phyloP scores from a whole-genome alignment of 192 early-diverging fungal genomes.

The Coemansia sp. region DNA sequence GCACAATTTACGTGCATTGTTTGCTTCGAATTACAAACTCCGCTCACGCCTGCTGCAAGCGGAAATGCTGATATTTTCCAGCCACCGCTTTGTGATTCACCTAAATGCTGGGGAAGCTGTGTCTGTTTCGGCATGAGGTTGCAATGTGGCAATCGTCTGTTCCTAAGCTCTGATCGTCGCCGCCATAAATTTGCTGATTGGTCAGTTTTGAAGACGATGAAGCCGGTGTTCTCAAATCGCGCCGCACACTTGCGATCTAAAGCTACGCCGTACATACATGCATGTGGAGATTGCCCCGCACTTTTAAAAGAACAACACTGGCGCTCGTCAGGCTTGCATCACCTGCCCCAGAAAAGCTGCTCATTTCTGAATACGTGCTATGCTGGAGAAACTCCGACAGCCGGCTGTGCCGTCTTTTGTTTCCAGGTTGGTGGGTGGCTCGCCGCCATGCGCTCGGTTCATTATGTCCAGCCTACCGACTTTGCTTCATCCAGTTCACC shows the following conservation, averaged over 20 bases:
- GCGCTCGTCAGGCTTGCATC: slow-evolving; percentile 2
- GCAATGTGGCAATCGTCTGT: not conserved
- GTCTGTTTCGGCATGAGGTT: slow-evolving; percentile 1
- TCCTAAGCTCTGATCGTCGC: not conserved
- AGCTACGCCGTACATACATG: slow-evolving; percentile 6
- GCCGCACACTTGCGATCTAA: slow-evolving; percentile 3
- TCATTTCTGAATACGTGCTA: not conserved
- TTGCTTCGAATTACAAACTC: slow-evolving; percentile 6
- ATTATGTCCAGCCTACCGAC: not conserved
- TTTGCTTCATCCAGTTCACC: not conserved
- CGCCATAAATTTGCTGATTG: not conserved
- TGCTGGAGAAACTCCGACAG: slow-evolving; percentile 1
- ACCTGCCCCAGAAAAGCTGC: slow-evolving; percentile 2
- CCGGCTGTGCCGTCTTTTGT: not conserved
- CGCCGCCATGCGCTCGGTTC: not conserved
- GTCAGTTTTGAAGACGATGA: not conserved
- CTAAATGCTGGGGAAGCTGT: not conserved
- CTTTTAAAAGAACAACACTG: not conserved
- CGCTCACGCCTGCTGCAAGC: not conserved
- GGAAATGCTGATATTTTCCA: not conserved
- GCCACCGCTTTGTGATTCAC: not conserved
- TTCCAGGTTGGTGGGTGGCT: not conserved
- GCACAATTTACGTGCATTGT: no score
- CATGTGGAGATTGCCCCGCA: slow-evolving; percentile 1
- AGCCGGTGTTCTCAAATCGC: slow-evolving; percentile 7